Conservation (phyloP, 176 grass and related monocot genomes). For the Leersia perrieri region DNA sequence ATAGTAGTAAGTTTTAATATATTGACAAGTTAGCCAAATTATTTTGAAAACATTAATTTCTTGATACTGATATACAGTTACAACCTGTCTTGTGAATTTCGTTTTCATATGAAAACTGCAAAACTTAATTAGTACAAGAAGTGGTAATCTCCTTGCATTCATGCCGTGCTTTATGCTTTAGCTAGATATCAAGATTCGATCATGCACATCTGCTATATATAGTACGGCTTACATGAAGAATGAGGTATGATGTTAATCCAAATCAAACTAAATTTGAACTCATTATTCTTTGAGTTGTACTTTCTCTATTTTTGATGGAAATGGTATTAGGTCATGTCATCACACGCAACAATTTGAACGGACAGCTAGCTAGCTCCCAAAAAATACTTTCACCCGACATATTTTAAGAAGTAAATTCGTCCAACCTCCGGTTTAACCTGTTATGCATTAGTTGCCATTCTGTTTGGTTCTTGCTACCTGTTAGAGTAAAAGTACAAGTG, state of each 20-base stretch:
- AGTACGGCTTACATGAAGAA: no score
- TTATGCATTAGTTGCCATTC: background rate
- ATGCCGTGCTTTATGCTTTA: no score
- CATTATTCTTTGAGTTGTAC: background rate
- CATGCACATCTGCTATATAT: no score
- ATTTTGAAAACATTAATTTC: background rate
- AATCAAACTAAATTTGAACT: background rate
- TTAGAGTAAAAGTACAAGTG: conserved; percentile 38
- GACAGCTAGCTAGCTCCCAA: background rate
- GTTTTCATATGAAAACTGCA: background rate
- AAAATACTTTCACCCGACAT: background rate
- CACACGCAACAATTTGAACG: conserved; percentile 3
- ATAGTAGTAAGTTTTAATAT: background rate
- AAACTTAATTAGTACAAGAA: background rate
- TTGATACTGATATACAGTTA: background rate
- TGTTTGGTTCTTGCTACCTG: conserved; percentile 22
- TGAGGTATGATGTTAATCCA: background rate
- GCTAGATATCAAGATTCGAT: no score
- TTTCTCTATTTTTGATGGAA: background rate
- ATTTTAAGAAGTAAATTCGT: background rate
- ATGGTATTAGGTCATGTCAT: background rate
- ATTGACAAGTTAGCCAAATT: background rate
- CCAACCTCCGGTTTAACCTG: background rate
- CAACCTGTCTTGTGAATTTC: background rate
- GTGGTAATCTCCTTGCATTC: no score